Conservation (phyloP, 2,329 filamentous ascomycete genomes). For the Phyllosticta citribraziliensis region DNA sequence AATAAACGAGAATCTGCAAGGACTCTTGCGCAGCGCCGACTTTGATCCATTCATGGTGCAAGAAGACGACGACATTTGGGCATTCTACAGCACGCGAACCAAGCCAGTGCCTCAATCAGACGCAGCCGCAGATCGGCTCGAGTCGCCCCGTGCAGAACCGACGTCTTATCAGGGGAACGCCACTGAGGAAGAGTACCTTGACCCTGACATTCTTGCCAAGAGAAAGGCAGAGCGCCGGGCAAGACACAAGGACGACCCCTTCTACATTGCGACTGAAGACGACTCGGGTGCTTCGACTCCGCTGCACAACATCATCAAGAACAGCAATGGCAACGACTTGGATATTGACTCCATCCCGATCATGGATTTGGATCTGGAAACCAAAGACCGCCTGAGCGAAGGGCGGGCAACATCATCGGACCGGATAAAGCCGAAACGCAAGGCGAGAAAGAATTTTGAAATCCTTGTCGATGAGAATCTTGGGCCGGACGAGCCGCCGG, state of each 20-base stretch:
- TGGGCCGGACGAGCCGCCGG: constrained; percentile 22
- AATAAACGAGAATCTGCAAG: constrained; percentile 65
- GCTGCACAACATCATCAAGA: constrained; percentile 60
- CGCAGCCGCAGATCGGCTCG: constrained; percentile 36
- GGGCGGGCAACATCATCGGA: constrained; percentile 13
- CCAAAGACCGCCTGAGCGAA: constrained; percentile 12
- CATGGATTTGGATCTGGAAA: constrained; percentile 74
- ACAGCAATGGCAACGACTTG: constrained; percentile 62
- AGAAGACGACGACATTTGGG: constrained; percentile 35
- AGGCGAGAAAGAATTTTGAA: constrained; percentile 31
- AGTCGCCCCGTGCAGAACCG: constrained; percentile 26
- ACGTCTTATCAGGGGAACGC: constrained; percentile 36
- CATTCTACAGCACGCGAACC: constrained; percentile 36
- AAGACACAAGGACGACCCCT: constrained; percentile 85
- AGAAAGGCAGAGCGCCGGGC: constrained; percentile 69
- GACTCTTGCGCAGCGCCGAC: constrained; percentile 50
- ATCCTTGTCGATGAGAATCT: constrained; percentile 41
- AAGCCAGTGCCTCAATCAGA: constrained; percentile 16
- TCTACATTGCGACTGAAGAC: constrained; percentile 62
- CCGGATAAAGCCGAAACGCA: constrained; percentile 22
- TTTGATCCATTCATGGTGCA: constrained; percentile 31
- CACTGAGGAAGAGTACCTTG: constrained; percentile 46
- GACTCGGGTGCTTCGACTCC: constrained; percentile 60
- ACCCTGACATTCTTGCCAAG: constrained; percentile 63
- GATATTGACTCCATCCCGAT: constrained; percentile 95